Base-by-base conservation (phyloP, 2,329 filamentous ascomycete genomes). In the Trichoderma pleuroti region DNA sequence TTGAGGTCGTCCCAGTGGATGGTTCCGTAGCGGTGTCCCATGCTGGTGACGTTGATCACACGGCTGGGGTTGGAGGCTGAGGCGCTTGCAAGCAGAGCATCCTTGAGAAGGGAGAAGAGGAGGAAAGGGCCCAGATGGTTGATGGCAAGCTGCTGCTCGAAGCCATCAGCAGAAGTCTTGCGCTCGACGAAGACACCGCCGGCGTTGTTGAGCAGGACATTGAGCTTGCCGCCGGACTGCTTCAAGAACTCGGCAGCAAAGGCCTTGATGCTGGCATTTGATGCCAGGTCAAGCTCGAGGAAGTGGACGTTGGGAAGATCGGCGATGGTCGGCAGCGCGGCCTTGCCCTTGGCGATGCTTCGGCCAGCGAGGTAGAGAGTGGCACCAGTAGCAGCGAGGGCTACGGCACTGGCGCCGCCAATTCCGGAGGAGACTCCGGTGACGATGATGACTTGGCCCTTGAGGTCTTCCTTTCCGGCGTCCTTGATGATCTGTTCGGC, bases 51-150 rank as follows among this genome's bases (percentile, higher is more conserved):
- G 24, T 63, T 63, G 16, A 71, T 30, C 26, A 70, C 70, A 5
- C 70, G 70, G 49, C 65, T 69, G 26, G 70, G 66, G 12, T 39
- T 63, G 16, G 56, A 54, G 9, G 65, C 30, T 12, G 65, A 63
- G 16, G 70, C 64, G 46, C 52, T 65, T 46, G 60, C 7, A 24
- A 73, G 36, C 12, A 73, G 34, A n/a, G 72, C 60, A 1, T 65
- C 69, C 14, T 72, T 66, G 24, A 73, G 59, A 8, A 73, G 67
- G 12, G 85, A 78, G 73, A 86, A 84, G 18, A 88, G 80, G 0
- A 88, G 80, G 77, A 88, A 88, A 73, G 87, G 84, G 10, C 78
- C 81, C 2, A 89, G 77, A 74, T 88, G 83, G 75, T 88, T 88
- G 8, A 81, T 84, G 39, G 82, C 86, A 71, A 88, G 84, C 70